Conservation (phyloP, 2,329 filamentous ascomycete species). For the Colletotrichum sp. region DNA sequence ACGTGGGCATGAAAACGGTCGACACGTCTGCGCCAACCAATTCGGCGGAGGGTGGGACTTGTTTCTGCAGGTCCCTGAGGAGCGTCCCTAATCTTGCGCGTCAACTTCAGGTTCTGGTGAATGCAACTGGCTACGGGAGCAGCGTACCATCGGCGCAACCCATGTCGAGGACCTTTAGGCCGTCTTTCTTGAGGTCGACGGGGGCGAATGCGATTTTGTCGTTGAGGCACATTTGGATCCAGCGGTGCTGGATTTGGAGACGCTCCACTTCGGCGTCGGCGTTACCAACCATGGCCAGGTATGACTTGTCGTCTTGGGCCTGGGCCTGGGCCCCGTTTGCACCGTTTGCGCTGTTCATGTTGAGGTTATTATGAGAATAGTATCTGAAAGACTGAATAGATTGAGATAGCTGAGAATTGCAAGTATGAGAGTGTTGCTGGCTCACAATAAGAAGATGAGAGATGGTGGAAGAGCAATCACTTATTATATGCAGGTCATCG, state of each 20-base stretch:
- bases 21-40: constrained; percentile 19
- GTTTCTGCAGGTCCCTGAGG: constrained; percentile 19
- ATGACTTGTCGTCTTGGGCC: background rate
- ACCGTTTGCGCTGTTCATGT: background rate
- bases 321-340: background rate
- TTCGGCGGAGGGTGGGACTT: constrained; percentile 18
- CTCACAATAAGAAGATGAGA: accelerated
- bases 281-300: background rate
- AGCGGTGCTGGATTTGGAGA: constrained; percentile 17
- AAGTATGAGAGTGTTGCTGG: too few species aligned
- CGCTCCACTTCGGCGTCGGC: constrained; percentile 23
- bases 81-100: constrained; percentile 10
- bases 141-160: constrained; percentile 22
- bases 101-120: background rate
- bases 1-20: constrained; percentile 6
- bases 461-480: background rate
- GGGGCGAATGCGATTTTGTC: constrained; percentile 17
- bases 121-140: background rate
- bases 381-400: accelerated
- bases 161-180: constrained; percentile 18
- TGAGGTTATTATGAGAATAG: accelerated
- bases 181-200: constrained; percentile 8
- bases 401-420: background rate
- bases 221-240: constrained; percentile 13
- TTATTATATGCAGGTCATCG: background rate